These are phyloP conservation scores for Lepiota subincarnata DNA, from an alignment of 768 basidiomycete species.

Conservation along the genomic window DNA sequence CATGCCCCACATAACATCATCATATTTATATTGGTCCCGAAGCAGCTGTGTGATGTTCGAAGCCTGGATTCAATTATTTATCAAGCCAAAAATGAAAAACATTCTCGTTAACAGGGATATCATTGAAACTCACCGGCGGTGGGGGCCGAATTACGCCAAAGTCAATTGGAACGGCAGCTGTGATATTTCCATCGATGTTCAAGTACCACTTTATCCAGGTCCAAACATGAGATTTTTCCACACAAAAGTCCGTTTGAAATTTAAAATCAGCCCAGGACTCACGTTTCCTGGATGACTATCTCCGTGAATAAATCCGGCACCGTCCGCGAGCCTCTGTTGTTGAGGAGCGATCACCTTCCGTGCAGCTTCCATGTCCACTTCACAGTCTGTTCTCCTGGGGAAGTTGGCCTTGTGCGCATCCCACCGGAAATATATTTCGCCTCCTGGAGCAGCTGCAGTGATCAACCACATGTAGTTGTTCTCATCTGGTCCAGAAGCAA, in stretches of 20 bases:
- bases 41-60: no score
- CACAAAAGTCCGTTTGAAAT: no score
- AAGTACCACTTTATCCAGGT: neutral
- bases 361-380: slow-evolving; percentile 1
- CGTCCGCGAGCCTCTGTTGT: no score
- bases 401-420: neutral
- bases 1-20: no score
- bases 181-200: neutral
- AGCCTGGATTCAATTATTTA: no score
- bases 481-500: neutral
- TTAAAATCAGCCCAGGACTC: no score
- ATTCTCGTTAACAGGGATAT: no score
- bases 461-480: neutral
- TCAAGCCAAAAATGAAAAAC: no score
- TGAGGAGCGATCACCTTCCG: neutral
- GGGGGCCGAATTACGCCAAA: neutral
- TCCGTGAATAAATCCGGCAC: neutral
- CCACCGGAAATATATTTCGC: neutral
- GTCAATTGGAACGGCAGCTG: neutral
- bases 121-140: neutral
- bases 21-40: no score
- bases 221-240: no score
- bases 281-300: neutral
- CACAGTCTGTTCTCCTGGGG: slow-evolving; percentile 2
- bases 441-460: slow-evolving; percentile 3